Base-by-base conservation (phyloP, 306 rosid genomes). In the Ormosia emarginata region DNA sequence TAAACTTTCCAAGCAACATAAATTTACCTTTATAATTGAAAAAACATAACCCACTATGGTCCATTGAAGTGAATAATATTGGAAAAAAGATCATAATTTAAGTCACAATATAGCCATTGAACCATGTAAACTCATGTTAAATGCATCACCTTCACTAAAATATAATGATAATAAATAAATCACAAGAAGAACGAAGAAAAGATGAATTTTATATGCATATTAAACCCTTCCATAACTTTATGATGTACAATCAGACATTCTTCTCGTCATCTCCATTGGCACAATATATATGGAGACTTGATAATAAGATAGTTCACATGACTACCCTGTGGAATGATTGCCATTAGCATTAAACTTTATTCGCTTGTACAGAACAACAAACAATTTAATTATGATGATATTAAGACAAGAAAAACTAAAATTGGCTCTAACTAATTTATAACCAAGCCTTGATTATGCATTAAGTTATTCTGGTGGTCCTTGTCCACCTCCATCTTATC, bases 281-380 rank as follows among this genome's bases (percentile, higher is more conserved):
- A 36, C 57, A 68, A 69, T 8, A 24, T 24, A 24, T 24, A 24
- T 24, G 24, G 24, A 24, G 24, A 55, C 44, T 53, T 33, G 55
- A 80, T 9, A 74, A 79, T 17, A 63, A 67, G 62, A 73, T 47
- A 71, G 13, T 32, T 61, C 65, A 14, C 73, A 61, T n/a, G 39
- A 62, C 9, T 33, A 67, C 8, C 33, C 41, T 10, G 24, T 59
- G 39, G 58, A 67, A 17, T 55, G 57, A 67, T 33, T 2, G 36
- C 33, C 46, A 56, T 29, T 6, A 67, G 58, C 53, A 41, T 41
- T 67, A 33, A 67, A 43, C n/a, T n/a, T n/a, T n/a, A n/a, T n/a
- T 78, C 7, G 12, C n/a, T 53, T 67, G 82, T 1, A 67, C 8
- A 55, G 2, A n/a, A 47, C 66, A 24, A 29, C n/a, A 55, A 40